Conservation (phyloP, 176 grass and related monocot genomes). For the Musa troglodytarum region DNA sequence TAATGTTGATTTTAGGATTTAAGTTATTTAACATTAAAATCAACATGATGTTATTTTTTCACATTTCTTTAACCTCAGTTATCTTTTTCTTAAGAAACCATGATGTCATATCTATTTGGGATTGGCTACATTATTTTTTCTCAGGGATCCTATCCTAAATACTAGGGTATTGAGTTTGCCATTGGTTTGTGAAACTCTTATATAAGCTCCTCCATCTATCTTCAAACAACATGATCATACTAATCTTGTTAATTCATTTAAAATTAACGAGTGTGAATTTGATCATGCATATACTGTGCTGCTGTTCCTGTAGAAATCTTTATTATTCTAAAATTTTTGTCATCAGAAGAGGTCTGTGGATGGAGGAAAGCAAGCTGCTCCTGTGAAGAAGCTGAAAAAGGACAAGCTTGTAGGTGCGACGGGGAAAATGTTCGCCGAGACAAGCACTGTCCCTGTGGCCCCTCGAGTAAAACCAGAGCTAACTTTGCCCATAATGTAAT, state of each 20-base stretch:
- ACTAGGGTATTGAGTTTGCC: background rate
- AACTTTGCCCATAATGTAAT: slow-evolving; percentile 69
- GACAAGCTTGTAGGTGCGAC: slow-evolving; percentile 64
- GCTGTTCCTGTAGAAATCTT: slow-evolving; percentile 14
- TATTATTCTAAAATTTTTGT: slow-evolving; percentile 15
- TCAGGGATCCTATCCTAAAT: background rate
- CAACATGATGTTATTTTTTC: no score
- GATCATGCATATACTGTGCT: background rate
- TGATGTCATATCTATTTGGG: no score
- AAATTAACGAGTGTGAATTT: background rate
- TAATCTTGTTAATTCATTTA: background rate
- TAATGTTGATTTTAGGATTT: no score
- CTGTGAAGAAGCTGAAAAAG: slow-evolving; percentile 84
- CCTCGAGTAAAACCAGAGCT: slow-evolving; percentile 85
- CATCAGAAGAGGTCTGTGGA: slow-evolving; percentile 68
- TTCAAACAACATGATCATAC: no score
- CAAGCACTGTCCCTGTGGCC: slow-evolving; percentile 53
- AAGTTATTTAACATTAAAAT: no score
- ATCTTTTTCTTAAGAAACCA: no score
- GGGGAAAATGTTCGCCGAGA: slow-evolving; percentile 68
- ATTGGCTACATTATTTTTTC: no score
- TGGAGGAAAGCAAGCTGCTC: slow-evolving; percentile 63
- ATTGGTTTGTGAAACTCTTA: background rate
- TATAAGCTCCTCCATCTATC: no score
- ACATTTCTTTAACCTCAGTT: no score